Conservation (phyloP, 345 rosid genomes). For the Sonneratia caseolaris region DNA sequence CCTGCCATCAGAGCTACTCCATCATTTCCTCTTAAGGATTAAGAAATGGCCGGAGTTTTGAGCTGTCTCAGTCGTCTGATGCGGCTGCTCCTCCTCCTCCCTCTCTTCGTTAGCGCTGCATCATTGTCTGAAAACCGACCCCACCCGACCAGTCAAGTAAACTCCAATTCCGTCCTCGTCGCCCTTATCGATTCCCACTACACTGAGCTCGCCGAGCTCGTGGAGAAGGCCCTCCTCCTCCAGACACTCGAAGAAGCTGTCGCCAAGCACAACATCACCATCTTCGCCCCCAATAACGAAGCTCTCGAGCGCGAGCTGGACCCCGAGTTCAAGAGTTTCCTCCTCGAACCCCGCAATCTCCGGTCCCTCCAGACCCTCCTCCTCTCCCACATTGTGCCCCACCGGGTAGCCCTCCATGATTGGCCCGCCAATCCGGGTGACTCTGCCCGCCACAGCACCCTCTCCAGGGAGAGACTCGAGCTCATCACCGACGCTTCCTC, state of each 20-base stretch:
- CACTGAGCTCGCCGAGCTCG: conserved; percentile 76
- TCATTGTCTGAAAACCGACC: not conserved
- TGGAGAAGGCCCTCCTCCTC: conserved; percentile 80
- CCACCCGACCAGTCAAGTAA: conserved; percentile 28
- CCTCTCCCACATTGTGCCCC: conserved; percentile 67
- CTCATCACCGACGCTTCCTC: conserved; percentile 23
- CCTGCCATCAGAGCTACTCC: not conserved
- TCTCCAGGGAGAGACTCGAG: conserved; percentile 35
- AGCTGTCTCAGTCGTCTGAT: not conserved
- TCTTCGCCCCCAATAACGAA: conserved; percentile 82
- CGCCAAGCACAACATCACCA: conserved; percentile 72
- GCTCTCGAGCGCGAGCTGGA: conserved; percentile 77
- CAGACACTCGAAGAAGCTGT: conserved; percentile 79
- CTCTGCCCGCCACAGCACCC: conserved; percentile 29
- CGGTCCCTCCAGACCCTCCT: conserved; percentile 70
- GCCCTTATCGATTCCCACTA: conserved; percentile 92
- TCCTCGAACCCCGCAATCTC: conserved; percentile 83
- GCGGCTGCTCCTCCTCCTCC: not conserved
- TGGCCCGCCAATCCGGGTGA: conserved; percentile 34
- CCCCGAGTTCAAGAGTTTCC: conserved; percentile 81
- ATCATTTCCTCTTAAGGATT: not conserved
- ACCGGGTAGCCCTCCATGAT: conserved; percentile 35
- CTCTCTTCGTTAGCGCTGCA: not conserved
- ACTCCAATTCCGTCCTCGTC: conserved; percentile 82
- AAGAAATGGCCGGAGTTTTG: not conserved